Evolutionary conservation across 129 eudicot species (phyloP).

Genomic region (Centaurea solstitialis): DNA sequence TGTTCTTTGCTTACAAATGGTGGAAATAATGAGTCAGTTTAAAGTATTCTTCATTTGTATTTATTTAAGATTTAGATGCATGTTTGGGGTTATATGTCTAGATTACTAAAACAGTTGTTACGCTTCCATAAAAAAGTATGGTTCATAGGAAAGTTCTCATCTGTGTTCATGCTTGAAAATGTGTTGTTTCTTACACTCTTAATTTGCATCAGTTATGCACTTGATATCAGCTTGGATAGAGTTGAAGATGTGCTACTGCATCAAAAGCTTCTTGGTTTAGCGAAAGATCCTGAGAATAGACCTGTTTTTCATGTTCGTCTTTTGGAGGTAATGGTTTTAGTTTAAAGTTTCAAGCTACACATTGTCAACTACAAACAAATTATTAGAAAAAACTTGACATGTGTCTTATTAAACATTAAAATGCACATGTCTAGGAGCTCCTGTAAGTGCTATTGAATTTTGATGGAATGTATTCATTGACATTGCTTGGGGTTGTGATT

Average conservation of each 20-base stretch:
- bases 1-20: not conserved
- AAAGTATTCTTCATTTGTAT: not conserved
- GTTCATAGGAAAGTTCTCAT: not conserved
- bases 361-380: not conserved
- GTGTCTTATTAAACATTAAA: not conserved
- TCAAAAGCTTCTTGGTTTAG: constrained; percentile 56
- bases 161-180: not conserved
- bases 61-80: not conserved
- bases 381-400: not conserved
- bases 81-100: not conserved
- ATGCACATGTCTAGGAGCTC: not conserved
- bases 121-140: not conserved
- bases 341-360: not conserved
- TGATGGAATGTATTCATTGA: not conserved
- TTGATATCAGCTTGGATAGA: constrained; percentile 65
- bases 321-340: constrained; percentile 44
- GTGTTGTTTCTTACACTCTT: not conserved
- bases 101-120: not conserved
- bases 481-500: not conserved
- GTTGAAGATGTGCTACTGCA: constrained; percentile 68
- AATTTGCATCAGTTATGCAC: constrained; percentile 45
- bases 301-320: constrained; percentile 65
- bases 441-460: not conserved
- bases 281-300: constrained; percentile 51
- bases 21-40: not conserved